Conservation (phyloP, 139 green algal genomes). For the Haematococcus sp. region DNA sequence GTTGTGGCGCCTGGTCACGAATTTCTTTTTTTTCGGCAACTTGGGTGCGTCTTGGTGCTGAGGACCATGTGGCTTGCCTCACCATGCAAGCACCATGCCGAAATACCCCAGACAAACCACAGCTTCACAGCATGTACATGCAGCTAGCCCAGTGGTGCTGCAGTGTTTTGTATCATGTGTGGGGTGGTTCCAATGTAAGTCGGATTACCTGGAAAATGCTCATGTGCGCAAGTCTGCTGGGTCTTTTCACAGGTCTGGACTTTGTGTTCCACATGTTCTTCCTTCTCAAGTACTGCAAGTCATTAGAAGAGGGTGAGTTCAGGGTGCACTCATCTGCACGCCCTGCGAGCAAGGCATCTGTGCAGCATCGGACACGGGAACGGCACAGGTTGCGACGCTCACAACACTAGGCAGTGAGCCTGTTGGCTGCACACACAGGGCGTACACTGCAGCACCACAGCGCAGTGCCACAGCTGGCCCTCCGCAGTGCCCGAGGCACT, state of each 20-base stretch:
- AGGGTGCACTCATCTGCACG: not conserved
- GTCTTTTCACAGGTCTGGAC: slow-evolving; percentile 86
- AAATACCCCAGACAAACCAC: too few relatives aligned
- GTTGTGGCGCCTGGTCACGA: slow-evolving; percentile 94
- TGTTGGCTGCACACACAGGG: too few relatives aligned
- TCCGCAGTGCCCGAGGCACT: too few relatives aligned
- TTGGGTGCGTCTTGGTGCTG: slow-evolving; percentile 63
- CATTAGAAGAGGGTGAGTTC: slow-evolving; percentile 87
- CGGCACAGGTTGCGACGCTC: not conserved
- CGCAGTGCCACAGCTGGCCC: too few relatives aligned
- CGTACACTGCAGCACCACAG: too few relatives aligned
- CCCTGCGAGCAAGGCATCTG: not conserved
- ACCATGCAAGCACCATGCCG: too few relatives aligned
- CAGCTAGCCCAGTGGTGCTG: not conserved
- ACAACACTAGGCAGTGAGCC: not conserved
- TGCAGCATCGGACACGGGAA: too few relatives aligned
- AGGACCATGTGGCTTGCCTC: not conserved
- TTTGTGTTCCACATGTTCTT: slow-evolving; percentile 99
- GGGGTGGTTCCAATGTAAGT: too few relatives aligned
- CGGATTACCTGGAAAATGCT: too few relatives aligned
- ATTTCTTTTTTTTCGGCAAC: slow-evolving; percentile 98
- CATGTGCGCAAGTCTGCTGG: too few relatives aligned
- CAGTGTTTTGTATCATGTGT: not conserved
- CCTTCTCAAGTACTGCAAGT: slow-evolving; percentile 94
- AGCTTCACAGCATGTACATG: too few relatives aligned